Evolutionary conservation across 1,284 basidiomycete species (phyloP).

Genomic region (Lignosus rhinocerotis): DNA sequence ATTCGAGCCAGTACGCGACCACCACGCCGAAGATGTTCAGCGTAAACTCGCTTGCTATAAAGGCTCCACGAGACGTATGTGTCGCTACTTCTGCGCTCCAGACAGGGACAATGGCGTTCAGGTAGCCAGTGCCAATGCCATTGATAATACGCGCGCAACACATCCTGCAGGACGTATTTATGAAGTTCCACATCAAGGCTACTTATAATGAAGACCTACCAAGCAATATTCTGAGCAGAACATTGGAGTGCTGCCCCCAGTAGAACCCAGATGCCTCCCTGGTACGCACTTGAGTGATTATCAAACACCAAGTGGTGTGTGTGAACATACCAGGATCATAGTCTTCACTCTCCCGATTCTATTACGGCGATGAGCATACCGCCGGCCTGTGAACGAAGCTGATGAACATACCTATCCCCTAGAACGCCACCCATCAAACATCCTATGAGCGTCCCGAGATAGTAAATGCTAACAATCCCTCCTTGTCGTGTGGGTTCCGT

Average conservation of each 20-base stretch:
- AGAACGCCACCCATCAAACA: constrained; percentile 48
- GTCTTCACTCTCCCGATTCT: constrained; percentile 48
- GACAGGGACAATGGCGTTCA: constrained; percentile 55
- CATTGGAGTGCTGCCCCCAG: constrained; percentile 52
- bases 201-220: constrained; percentile 31
- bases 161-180: constrained; percentile 37
- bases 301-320: background rate
- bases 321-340: constrained; percentile 37
- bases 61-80: constrained; percentile 45
- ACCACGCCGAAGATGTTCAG: constrained; percentile 55
- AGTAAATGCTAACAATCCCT: constrained; percentile 53
- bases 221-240: constrained; percentile 49
- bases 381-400: background rate
- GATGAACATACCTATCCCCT: constrained; percentile 35
- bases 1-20: constrained; percentile 56
- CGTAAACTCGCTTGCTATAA: constrained; percentile 40
- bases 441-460: constrained; percentile 50
- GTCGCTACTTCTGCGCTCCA: constrained; percentile 51
- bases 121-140: constrained; percentile 51
- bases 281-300: constrained; percentile 1
- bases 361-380: background rate
- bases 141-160: constrained; percentile 52
- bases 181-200: background rate
- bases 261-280: constrained; percentile 45
- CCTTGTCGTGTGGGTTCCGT: constrained; percentile 52